Evolutionary conservation across 306 rosid species (phyloP).

Genomic region (Hylodesmum podocarpum): DNA sequence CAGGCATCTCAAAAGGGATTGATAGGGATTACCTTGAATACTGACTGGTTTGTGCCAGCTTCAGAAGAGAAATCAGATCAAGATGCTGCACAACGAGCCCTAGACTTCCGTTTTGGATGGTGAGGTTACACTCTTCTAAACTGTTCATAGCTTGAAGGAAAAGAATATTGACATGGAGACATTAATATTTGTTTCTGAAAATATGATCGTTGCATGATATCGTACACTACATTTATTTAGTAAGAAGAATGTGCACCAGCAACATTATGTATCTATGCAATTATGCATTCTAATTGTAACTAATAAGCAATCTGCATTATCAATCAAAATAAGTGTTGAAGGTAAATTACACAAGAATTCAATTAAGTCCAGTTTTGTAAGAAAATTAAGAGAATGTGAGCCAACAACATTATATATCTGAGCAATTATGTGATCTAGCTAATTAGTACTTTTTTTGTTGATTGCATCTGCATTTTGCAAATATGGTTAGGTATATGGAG

Average conservation of each 20-base stretch:
- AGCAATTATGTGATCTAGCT: too few species aligned
- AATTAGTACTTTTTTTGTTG: not conserved
- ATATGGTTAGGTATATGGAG: conserved; percentile 34
- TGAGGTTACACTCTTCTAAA: conserved; percentile 34
- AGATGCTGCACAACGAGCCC: conserved; percentile 53
- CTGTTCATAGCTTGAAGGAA: not conserved
- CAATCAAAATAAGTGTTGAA: not conserved
- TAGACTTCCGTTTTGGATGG: conserved; percentile 77
- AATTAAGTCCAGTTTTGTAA: too few species aligned
- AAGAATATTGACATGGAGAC: not conserved
- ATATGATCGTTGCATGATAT: not conserved
- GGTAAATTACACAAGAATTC: not conserved
- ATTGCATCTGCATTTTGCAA: conserved; percentile 24
- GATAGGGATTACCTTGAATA: conserved; percentile 52
- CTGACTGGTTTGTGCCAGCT: conserved; percentile 51
- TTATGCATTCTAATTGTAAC: conserved; percentile 1
- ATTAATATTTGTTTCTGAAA: not conserved
- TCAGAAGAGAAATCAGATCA: conserved; percentile 32
- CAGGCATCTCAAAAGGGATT: conserved; percentile 63
- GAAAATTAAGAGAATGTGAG: not conserved
- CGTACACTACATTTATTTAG: not conserved
- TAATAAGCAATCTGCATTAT: not conserved
- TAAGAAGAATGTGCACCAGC: not conserved
- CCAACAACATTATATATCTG: too few species aligned
- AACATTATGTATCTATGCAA: not conserved